These are phyloP conservation scores for Blumeria hordei DNA, from an alignment of 2,329 filamentous ascomycete genomes.

Conservation along the genomic window DNA sequence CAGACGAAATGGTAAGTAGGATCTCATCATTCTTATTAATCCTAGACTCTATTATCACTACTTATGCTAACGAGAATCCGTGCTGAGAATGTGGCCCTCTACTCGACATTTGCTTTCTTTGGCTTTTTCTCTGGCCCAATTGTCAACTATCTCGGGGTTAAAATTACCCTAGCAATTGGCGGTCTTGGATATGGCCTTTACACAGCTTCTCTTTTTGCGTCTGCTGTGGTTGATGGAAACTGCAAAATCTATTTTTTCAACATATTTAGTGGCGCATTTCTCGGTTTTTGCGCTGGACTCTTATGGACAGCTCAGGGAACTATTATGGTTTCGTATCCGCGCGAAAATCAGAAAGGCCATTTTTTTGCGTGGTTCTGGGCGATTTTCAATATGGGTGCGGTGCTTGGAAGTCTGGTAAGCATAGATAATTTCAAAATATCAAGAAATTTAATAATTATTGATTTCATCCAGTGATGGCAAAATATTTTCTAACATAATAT, in stretches of 20 bases:
- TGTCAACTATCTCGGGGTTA: conserved; percentile 52
- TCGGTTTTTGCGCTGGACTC: conserved; percentile 57
- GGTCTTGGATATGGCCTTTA: conserved; percentile 60
- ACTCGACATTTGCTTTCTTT: conserved; percentile 29
- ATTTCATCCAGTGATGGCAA: too few species aligned
- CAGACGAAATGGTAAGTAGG: conserved; percentile 21
- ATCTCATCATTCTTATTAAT: not conserved
- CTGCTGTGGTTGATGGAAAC: conserved; percentile 37
- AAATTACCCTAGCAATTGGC: conserved; percentile 42
- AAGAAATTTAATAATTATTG: too few species aligned
- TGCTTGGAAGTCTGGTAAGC: conserved; percentile 48
- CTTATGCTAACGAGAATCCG: not conserved
- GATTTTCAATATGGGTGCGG: conserved; percentile 80
- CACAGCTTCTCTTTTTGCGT: conserved; percentile 43
- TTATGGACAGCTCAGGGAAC: conserved; percentile 67
- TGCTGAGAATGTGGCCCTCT: conserved; percentile 19
- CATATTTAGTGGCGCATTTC: conserved; percentile 50
- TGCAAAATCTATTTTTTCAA: conserved; percentile 24
- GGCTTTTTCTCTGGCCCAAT: conserved; percentile 54
- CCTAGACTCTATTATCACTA: not conserved
- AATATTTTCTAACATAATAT: conserved; percentile 1
- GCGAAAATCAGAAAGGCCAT: conserved; percentile 57
- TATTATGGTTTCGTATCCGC: conserved; percentile 77
- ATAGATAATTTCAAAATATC: not conserved
- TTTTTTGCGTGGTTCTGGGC: conserved; percentile 89